Evolutionary conservation across 805 yeast species (phyloP).

Genomic region (Myxozyma mucilagina): DNA sequence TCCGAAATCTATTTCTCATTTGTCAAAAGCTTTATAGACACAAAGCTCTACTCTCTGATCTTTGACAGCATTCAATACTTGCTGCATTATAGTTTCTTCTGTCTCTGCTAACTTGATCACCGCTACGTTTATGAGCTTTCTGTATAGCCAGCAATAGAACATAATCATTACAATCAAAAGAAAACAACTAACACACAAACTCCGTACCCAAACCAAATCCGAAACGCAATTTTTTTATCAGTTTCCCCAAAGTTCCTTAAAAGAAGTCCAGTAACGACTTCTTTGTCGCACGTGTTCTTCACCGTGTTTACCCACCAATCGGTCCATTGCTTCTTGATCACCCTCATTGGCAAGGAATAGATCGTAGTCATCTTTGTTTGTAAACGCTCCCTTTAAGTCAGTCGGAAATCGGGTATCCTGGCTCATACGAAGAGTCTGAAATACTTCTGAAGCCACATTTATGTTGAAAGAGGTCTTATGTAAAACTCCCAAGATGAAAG

Average conservation of each 20-base stretch:
- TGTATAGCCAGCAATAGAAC: too few species aligned
- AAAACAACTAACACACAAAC: not conserved
- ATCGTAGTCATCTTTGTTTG: constrained; percentile 13
- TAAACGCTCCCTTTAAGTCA: constrained; percentile 14
- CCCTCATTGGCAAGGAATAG: constrained; percentile 3
- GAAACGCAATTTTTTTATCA: not conserved
- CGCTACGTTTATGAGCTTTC: too few species aligned
- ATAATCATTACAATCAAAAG: not conserved
- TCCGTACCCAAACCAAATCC: not conserved
- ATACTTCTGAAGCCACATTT: not conserved
- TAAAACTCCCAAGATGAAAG: constrained; percentile 4
- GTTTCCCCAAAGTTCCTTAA: not conserved
- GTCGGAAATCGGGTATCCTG: not conserved
- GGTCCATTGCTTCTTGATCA: constrained; percentile 6
- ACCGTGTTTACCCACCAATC: constrained; percentile 12
- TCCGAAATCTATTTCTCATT: not conserved
- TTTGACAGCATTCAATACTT: not conserved
- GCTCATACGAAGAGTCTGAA: not conserved
- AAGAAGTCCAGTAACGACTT: constrained; percentile 1
- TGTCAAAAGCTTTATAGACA: not conserved
- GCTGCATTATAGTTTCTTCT: not conserved
- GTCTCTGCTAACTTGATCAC: too few species aligned
- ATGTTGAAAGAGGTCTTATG: constrained; percentile 9
- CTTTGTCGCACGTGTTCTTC: not conserved
- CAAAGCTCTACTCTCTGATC: not conserved